Evolutionary conservation across 2,329 filamentous ascomycete species (phyloP).

Genomic region (Hymenoscyphus scutula): DNA sequence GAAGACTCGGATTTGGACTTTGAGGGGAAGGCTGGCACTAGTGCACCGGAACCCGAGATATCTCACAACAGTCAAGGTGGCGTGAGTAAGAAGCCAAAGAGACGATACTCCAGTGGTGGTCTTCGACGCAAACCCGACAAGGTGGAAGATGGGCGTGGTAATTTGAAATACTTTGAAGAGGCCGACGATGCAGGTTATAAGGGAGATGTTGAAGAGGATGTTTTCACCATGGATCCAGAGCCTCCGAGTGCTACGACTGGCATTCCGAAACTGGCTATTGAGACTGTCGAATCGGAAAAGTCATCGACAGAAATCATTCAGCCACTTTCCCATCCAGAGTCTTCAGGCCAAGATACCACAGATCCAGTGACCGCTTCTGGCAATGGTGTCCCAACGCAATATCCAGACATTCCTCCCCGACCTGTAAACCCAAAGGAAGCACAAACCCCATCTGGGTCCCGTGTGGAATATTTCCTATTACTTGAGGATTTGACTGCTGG

Average conservation of each 20-base stretch:
- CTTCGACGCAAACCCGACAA: constrained; percentile 71
- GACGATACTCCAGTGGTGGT: constrained; percentile 85
- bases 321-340: background rate
- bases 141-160: constrained; percentile 67
- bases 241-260: constrained; percentile 17
- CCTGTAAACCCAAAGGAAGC: constrained; percentile 78
- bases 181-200: constrained; percentile 81
- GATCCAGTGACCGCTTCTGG: constrained; percentile 15
- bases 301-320: background rate
- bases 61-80: constrained; percentile 17
- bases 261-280: background rate
- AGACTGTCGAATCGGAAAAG: background rate
- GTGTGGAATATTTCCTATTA: constrained; percentile 89
- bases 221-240: constrained; percentile 64
- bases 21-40: constrained; percentile 54
- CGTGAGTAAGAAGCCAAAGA: constrained; percentile 45
- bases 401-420: constrained; percentile 47
- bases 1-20: constrained; percentile 37
- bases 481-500: constrained; percentile 93
- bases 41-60: constrained; percentile 61
- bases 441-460: constrained; percentile 58
- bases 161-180: constrained; percentile 87
- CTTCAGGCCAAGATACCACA: background rate
- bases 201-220: constrained; percentile 68
- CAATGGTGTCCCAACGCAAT: constrained; percentile 12